Base-by-base conservation (phyloP, 768 basidiomycete species). In the Chiua virens region DNA sequence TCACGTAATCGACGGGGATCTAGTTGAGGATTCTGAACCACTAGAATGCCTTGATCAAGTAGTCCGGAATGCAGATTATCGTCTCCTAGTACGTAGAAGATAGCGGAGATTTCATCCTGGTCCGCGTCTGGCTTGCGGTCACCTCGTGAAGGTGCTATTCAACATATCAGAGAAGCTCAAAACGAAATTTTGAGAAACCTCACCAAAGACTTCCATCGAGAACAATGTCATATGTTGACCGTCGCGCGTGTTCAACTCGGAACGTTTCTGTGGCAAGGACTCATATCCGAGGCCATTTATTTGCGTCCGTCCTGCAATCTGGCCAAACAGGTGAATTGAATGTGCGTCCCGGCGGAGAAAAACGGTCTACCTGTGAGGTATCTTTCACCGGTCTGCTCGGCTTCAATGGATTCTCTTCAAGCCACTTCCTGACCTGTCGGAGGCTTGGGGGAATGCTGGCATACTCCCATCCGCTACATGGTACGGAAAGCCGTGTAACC, bases 141-240 rank as follows among this genome's bases (percentile, higher is more conserved):
- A 20, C 71, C 80, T 22, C 75, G 71, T 1, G 89, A 86, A 14
- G 80, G 81, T 15, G 79, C 90, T 90, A 55, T 4, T 2, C 37
- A 30, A 28, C 15, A 4, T 36, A 39, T 30, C n/a, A 46, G 14
- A 48, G 52, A 21, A 37, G 15, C 13, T 34, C 32, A 21, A 46
- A 21, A 21, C 6, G 18, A n/a, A 18, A n/a, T 4, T 25, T 17
- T n/a, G 10, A n/a, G 35, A 40, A 8, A 4, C 63, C 83, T 50
- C 49, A 91, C 95, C 89, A 59, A 95, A 92, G 2, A 94, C 71
- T 66, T 99, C 97, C 38, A 98, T 64, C 2, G 89, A 84, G 35
- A 98, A 67, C 8, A 92, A 71, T 0, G 86, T 81, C 88, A 98
- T 91, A 56, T 78, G 76, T 55, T 87, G 83, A 49, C 76, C 80